Conservation (phyloP, 441 rosid genomes). For the Pelargonium cotyledonis region DNA sequence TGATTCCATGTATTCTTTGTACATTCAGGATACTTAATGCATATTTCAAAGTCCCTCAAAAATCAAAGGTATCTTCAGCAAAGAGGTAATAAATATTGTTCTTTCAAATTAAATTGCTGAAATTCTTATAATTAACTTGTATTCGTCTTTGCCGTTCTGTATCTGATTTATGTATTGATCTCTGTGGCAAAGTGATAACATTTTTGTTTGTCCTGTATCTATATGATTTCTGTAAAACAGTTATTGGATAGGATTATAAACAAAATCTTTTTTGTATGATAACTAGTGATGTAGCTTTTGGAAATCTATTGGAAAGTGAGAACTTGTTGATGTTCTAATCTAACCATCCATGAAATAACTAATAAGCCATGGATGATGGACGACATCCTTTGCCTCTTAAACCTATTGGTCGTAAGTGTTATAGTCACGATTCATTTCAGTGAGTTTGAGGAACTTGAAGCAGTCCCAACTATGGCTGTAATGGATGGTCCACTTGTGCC, state of each 20-base stretch:
- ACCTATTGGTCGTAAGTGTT: not conserved
- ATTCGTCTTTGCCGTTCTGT: not conserved
- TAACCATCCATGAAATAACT: too few relatives aligned
- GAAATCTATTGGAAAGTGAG: too few relatives aligned
- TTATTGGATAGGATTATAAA: not conserved
- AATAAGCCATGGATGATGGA: too few relatives aligned
- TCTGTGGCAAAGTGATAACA: not conserved
- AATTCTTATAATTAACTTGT: not conserved
- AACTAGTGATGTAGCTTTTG: not conserved
- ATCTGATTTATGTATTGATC: not conserved
- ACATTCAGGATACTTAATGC: slow-evolving; percentile 54
- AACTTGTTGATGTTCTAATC: too few relatives aligned
- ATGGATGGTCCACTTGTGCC: slow-evolving; percentile 64
- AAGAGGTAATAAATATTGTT: slow-evolving; percentile 38
- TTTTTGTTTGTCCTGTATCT: not conserved
- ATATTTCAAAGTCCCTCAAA: slow-evolving; percentile 58
- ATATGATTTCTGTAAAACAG: not conserved
- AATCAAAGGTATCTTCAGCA: slow-evolving; percentile 40
- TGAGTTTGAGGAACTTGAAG: slow-evolving; percentile 72
- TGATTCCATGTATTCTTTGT: not conserved
- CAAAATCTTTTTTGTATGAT: not conserved
- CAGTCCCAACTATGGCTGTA: slow-evolving; percentile 45
- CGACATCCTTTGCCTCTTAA: not conserved
- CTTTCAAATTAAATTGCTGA: too few relatives aligned
- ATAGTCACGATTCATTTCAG: slow-evolving; percentile 20